phyloP scores from a whole-genome alignment of 2,329 filamentous ascomycete species.

The Saccharata proteae region DNA sequence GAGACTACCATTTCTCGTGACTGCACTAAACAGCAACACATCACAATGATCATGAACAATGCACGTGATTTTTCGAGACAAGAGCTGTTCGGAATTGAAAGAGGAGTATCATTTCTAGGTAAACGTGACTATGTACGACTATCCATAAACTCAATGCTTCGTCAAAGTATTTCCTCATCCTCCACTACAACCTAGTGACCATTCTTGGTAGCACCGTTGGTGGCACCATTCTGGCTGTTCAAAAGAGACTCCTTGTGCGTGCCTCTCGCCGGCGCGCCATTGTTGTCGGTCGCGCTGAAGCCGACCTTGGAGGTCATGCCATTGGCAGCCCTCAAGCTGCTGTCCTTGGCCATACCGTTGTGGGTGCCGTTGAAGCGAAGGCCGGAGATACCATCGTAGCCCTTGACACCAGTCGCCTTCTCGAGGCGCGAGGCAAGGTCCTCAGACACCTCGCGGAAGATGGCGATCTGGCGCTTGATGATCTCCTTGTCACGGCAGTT shows the following conservation, averaged over 20 bases:
- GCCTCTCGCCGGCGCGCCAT: conserved; percentile 36
- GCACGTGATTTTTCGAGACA: too few relatives aligned
- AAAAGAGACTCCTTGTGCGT: conserved; percentile 26
- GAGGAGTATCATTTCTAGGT: too few relatives aligned
- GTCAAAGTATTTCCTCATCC: too few relatives aligned
- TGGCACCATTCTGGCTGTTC: too few relatives aligned
- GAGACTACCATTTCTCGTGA: too few relatives aligned
- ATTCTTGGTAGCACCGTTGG: too few relatives aligned
- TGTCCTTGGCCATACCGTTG: conserved; percentile 46
- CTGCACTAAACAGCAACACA: too few relatives aligned
- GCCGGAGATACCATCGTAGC: conserved; percentile 44
- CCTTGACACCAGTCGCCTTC: conserved; percentile 51
- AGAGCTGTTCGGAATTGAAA: too few relatives aligned
- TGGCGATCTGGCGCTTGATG: conserved; percentile 51
- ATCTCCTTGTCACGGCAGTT: conserved; percentile 47
- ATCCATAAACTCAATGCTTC: too few relatives aligned
- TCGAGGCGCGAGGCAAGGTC: conserved; percentile 47
- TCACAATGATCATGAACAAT: too few relatives aligned
- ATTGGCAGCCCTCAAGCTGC: conserved; percentile 38
- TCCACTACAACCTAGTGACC: too few relatives aligned
- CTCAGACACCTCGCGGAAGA: conserved; percentile 50
- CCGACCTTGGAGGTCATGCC: conserved; percentile 29
- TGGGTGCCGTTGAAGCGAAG: conserved; percentile 49
- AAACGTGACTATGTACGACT: too few relatives aligned
- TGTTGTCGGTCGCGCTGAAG: conserved; percentile 25